phyloP scores from a whole-genome alignment of 78 protist genomes.

The Diacronema lutheri region DNA sequence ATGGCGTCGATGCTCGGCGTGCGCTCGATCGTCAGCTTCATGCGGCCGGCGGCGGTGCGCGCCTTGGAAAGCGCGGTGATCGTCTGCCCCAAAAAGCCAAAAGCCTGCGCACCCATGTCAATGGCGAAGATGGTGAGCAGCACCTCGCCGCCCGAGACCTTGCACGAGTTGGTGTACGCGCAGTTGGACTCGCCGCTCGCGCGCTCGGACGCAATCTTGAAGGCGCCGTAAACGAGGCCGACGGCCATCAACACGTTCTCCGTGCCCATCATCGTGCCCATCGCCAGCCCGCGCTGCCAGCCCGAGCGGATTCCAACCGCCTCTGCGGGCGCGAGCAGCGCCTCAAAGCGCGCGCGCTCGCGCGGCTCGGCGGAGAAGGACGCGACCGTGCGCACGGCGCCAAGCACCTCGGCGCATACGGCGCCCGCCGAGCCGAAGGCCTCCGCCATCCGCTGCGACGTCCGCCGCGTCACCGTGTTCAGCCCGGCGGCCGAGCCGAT shows the following conservation, averaged over 20 bases:
- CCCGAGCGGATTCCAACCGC: too few relatives aligned
- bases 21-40: background rate
- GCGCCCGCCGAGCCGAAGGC: background rate
- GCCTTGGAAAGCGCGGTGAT: background rate
- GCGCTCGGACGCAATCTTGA: background rate
- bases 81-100: too few relatives aligned
- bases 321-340: background rate
- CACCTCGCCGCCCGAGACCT: too few relatives aligned
- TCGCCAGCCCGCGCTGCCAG: background rate
- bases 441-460: background rate
- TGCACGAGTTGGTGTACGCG: background rate
- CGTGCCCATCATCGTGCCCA: background rate
- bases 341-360: background rate
- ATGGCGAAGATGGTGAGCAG: too few relatives aligned
- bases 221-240: background rate
- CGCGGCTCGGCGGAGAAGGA: background rate
- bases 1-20: background rate
- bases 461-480: too few relatives aligned
- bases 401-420: background rate
- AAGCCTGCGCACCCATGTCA: too few relatives aligned
- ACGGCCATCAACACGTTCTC: background rate
- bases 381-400: conserved; percentile 12
- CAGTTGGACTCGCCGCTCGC: background rate
- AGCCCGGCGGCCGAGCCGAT: background rate
- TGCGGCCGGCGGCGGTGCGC: background rate